Evolutionary conservation across 1,284 basidiomycete species (phyloP).

Genomic region (Psilocybe mexicana): DNA sequence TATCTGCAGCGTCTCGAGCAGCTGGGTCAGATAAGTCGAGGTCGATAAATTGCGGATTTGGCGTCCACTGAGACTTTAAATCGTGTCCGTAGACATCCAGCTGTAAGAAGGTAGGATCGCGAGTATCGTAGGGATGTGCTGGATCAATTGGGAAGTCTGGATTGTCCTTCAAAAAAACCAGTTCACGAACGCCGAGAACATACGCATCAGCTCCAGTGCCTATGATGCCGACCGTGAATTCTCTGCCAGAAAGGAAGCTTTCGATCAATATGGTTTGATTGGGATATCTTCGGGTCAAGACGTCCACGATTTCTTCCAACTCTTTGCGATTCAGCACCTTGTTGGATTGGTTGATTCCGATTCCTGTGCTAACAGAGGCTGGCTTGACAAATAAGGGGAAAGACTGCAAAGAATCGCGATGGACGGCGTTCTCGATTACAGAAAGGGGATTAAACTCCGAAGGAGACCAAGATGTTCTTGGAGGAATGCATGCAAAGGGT

Average conservation of each 20-base stretch:
- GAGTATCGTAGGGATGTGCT: conserved; percentile 3
- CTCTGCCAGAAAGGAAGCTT: conserved; percentile 21
- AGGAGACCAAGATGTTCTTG: conserved; percentile 8
- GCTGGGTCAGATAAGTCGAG: conserved; percentile 16
- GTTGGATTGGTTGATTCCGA: conserved; percentile 18
- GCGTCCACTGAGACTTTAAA: conserved; percentile 10
- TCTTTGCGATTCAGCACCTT: conserved; percentile 15
- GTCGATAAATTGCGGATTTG: conserved; percentile 18
- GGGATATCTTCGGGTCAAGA: conserved; percentile 18
- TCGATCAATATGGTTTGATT: conserved; percentile 21
- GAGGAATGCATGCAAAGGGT: conserved; percentile 23
- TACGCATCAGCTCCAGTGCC: conserved; percentile 21
- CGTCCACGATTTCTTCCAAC: conserved; percentile 14
- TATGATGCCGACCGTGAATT: conserved; percentile 26
- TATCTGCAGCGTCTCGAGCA: conserved; percentile 10
- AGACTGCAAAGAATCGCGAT: conserved; percentile 12
- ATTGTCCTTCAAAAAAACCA: conserved; percentile 21
- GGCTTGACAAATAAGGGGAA: conserved; percentile 24
- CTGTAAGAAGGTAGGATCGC: conserved; percentile 8
- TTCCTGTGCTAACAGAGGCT: conserved; percentile 16
- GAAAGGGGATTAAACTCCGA: neutral
- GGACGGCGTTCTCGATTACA: conserved; percentile 10
- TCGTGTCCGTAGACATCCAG: conserved; percentile 14
- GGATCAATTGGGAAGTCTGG: conserved; percentile 13
- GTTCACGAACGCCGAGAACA: conserved; percentile 19